phyloP scores from a whole-genome alignment of 371 early-diverging fungal species.

The Batrachochytrium dendrobatidis region DNA sequence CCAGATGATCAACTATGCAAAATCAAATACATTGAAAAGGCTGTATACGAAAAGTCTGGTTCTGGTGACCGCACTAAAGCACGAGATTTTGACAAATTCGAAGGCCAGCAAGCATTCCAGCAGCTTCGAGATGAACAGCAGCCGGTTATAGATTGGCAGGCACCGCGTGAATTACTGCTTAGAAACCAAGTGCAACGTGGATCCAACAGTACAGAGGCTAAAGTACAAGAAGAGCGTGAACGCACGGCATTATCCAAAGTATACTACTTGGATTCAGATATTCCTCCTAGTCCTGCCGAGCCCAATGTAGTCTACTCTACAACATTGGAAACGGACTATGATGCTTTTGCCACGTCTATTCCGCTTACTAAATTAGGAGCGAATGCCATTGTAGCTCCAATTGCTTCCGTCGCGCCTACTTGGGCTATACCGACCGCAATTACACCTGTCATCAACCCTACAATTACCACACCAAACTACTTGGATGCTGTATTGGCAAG shows the following conservation, averaged over 20 bases:
- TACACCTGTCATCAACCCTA: no score
- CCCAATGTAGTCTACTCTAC: neutral
- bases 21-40: neutral
- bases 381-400: no score
- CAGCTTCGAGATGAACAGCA: neutral
- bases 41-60: neutral
- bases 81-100: conserved; percentile 4
- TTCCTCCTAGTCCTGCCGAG: conserved; percentile 1
- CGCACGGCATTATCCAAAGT: neutral
- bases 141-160: neutral
- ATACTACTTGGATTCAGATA: neutral
- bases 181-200: neutral
- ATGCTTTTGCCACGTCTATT: no score
- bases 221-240: neutral
- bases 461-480: no score
- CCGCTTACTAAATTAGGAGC: no score
- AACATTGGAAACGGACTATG: no score
- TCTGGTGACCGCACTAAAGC: neutral
- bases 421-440: no score
- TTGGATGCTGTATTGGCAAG: no score
- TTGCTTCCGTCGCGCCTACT: no score
- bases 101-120: neutral
- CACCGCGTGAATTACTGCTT: neutral
- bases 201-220: neutral
- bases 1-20: neutral